These are phyloP conservation scores for Daedalea quercina DNA, from an alignment of 768 basidiomycete genomes.

Conservation along the genomic window DNA sequence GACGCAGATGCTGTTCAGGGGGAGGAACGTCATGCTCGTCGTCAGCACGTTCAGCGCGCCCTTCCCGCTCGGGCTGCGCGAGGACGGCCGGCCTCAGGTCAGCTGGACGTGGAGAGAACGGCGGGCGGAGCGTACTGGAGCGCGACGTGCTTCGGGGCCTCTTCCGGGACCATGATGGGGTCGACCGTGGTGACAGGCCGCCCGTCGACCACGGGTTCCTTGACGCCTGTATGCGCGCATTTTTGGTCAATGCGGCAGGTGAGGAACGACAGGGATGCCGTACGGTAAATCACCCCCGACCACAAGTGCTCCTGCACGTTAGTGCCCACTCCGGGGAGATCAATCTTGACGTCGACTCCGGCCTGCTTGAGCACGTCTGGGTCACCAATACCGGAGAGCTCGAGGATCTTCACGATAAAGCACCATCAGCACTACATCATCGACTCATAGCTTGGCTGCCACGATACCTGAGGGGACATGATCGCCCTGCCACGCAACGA, in stretches of 20 bases:
- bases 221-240: constrained; percentile 6
- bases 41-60: constrained; percentile 6
- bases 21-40: constrained; percentile 1
- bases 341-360: constrained; percentile 43
- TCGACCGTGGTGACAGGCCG: constrained; percentile 12
- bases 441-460: background rate
- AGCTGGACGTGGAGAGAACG: background rate
- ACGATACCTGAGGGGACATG: constrained; percentile 5
- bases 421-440: background rate
- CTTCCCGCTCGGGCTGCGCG: constrained; percentile 1
- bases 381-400: constrained; percentile 59
- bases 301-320: constrained; percentile 29
- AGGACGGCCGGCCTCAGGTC: background rate
- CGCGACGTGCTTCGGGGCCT: constrained; percentile 11
- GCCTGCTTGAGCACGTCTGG: constrained; percentile 37
- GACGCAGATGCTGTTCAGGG: background rate
- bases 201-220: constrained; percentile 1
- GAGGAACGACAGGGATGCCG: background rate
- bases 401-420: constrained; percentile 5
- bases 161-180: constrained; percentile 9
- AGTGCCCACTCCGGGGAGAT: constrained; percentile 74
- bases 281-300: constrained; percentile 3
- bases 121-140: constrained; percentile 12
- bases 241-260: too few relatives aligned
- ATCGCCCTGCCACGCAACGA: background rate